phyloP scores from a whole-genome alignment of 768 basidiomycete species.

The Russula lepida region DNA sequence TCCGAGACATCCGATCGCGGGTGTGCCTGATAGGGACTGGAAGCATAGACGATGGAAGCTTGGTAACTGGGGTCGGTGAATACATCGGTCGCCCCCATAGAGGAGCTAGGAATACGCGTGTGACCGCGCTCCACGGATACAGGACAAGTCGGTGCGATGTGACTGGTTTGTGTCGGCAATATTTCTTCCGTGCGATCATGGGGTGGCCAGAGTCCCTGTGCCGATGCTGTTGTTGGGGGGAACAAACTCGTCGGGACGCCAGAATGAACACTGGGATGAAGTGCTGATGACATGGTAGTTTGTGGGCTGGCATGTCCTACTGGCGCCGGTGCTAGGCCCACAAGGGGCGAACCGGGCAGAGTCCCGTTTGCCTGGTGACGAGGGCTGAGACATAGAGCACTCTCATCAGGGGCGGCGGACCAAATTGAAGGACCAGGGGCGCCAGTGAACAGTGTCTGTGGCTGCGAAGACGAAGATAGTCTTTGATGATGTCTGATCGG shows the following conservation, averaged over 20 bases:
- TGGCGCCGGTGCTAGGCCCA: neutral
- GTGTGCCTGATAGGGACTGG: conserved; percentile 7
- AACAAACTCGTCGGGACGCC: neutral
- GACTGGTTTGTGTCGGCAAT: neutral
- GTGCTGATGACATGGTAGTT: neutral
- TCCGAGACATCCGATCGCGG: neutral
- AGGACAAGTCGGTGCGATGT: neutral
- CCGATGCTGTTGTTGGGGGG: neutral
- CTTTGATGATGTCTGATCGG: conserved; percentile 17
- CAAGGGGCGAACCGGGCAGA: conserved; percentile 3
- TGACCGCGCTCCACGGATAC: neutral
- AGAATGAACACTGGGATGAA: neutral
- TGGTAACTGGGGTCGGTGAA: neutral
- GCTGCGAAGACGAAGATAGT: conserved; percentile 30
- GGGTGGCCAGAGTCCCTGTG: conserved; percentile 14
- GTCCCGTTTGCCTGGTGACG: conserved; percentile 5
- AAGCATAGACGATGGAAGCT: conserved; percentile 12
- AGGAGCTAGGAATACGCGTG: conserved; percentile 1
- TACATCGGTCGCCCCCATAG: neutral
- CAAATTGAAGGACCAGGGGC: conserved; percentile 49
- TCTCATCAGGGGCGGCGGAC: conserved; percentile 50
- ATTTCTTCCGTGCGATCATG: conserved; percentile 7
- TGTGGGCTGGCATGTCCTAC: conserved; percentile 2
- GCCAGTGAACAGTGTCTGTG: conserved; percentile 43
- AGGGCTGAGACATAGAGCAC: conserved; percentile 17